Evolutionary conservation across 768 basidiomycete species (phyloP).

Genomic region (Guyanaporus albipodus): DNA sequence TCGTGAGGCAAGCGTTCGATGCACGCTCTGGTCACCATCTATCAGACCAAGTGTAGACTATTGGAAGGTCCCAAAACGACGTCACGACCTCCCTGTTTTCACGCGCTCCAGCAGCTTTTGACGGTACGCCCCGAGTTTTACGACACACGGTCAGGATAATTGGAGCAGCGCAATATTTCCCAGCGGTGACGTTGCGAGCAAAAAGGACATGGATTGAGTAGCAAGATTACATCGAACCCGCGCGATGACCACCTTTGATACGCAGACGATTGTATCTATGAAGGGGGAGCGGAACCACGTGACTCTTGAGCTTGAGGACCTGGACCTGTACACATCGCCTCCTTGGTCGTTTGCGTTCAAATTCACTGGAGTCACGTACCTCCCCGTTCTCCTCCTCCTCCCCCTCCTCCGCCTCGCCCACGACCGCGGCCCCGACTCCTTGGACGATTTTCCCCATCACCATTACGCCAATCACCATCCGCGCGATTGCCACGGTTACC

Average conservation of each 20-base stretch:
- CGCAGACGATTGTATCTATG: too few relatives aligned
- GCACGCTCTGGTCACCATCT: constrained; percentile 25
- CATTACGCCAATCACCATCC: constrained; percentile 48
- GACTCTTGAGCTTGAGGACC: constrained; percentile 23
- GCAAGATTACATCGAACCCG: background rate
- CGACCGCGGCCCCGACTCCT: constrained; percentile 44
- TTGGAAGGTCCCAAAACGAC: constrained; percentile 39
- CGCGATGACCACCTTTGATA: too few relatives aligned
- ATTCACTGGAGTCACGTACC: constrained; percentile 25
- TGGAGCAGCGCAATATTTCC: too few relatives aligned
- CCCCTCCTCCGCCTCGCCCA: constrained; percentile 32
- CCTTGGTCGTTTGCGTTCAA: background rate
- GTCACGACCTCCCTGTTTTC: constrained; percentile 41
- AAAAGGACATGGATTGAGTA: constrained; percentile 5
- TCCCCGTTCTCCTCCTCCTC: constrained; percentile 39
- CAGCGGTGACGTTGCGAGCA: background rate
- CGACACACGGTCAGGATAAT: too few relatives aligned
- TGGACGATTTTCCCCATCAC: constrained; percentile 38
- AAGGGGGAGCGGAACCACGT: constrained; percentile 16
- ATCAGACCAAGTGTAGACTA: constrained; percentile 35
- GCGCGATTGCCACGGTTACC: constrained; percentile 18
- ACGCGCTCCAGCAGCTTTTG: background rate
- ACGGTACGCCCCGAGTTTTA: too few relatives aligned
- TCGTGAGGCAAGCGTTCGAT: constrained; percentile 14
- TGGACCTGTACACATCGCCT: constrained; percentile 10